Base-by-base conservation (phyloP, 1,139 yeast species). In the Zygoascus hellenicus region DNA sequence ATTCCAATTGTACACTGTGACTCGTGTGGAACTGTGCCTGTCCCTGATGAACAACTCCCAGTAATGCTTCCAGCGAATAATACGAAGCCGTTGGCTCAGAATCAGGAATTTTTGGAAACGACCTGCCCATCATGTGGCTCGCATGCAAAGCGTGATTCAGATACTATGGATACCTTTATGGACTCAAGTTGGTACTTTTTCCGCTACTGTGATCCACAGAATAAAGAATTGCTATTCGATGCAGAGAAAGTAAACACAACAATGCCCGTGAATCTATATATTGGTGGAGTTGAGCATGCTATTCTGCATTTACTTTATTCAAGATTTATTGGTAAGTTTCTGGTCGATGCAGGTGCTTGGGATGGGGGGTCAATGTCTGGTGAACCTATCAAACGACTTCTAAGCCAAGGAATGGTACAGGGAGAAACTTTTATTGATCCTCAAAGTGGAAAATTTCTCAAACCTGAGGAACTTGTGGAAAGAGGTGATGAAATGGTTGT, bases 401-500 rank as follows among this genome's bases (percentile, higher is more conserved):
- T 92, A 1, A 90, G 97, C 1, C 98, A 90, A 62, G 98, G 98
- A 13, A 92, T 92, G 98, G 98, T 92, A 3, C 97, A 90, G 55
- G 97, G 97, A 1, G 80, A 78, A 59, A 92, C 98, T 0, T 85
- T 65, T 56, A 71, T 74, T 10, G 83, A 89, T 56, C 94, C 96
- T 1, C 67, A 65, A 0, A 82, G 76, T 38, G 95, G 92, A 0
- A 70, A 80, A 50, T 90, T 84, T 60, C 69, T 92, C 54, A 86
- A 78, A 55, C 94, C 95, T 0, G 80, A 81, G 1, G 97, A 92
- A 56, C 59, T 82, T 14, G 82, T 77, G 46, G 45, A 66, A 1
- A 46, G 45, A 38, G 64, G 74, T 0, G 64, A 63, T 0, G 59
- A 64, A 5, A 83, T 84, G 3, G 57, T 65, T 9, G 70, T 86